Conservation (phyloP, 306 rosid genomes). For the Begonia loranthoides region DNA sequence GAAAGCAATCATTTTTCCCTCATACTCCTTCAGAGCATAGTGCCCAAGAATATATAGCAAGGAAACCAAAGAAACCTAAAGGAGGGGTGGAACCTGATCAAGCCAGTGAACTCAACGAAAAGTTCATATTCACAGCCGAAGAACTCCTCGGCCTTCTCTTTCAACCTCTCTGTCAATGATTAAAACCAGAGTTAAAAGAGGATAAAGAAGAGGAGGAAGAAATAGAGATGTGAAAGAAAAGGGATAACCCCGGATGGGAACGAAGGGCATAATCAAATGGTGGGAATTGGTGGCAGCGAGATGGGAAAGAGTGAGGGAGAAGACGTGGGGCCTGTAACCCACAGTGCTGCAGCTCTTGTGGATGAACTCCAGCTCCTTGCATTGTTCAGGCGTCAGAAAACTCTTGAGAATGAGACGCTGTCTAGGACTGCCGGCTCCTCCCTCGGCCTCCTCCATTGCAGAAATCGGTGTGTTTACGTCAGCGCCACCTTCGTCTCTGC, state of each 20-base stretch:
- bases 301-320: conserved; percentile 84
- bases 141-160: conserved; percentile 75
- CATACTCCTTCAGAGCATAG: too few relatives aligned
- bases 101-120: conserved; percentile 79
- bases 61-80: too few relatives aligned
- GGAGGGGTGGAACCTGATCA: conserved; percentile 41
- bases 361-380: conserved; percentile 63
- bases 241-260: conserved; percentile 52
- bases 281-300: conserved; percentile 62
- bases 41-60: too few relatives aligned
- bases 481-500: too few relatives aligned
- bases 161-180: conserved; percentile 61
- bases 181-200: conserved; percentile 3
- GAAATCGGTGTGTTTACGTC: too few relatives aligned
- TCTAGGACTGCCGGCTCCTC: not conserved
- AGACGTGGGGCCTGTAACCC: conserved; percentile 76
- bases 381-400: conserved; percentile 7
- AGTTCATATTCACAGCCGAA: conserved; percentile 73
- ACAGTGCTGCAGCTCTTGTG: conserved; percentile 84
- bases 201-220: not conserved
- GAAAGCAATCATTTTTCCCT: too few relatives aligned
- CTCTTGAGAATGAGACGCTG: conserved; percentile 7
- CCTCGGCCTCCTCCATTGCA: conserved; percentile 3
- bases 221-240: not conserved
- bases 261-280: conserved; percentile 58